A percentile compares a stretch with the other conserved stretches of the same genome.
Evolutionary conservation across 2,329 filamentous ascomycete species (phyloP).

Genomic region (Alternaria solani): DNA sequence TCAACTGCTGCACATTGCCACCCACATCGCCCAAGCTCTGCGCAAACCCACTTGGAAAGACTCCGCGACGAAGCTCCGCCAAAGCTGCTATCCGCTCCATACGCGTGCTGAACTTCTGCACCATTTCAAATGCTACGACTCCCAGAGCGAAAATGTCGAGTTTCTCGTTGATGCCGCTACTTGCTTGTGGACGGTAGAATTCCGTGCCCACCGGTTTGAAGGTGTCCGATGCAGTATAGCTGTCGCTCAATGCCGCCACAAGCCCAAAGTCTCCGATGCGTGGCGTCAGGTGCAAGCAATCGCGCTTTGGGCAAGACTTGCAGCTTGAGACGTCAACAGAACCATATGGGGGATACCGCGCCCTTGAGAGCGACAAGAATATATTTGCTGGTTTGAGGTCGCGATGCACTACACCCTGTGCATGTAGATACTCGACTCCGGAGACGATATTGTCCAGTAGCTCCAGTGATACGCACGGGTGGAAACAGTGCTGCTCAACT

Average conservation of each 20-base stretch:
- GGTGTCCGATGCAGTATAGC: slow-evolving; percentile 30
- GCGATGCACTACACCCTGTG: slow-evolving; percentile 68
- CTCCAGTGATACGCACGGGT: slow-evolving; percentile 63
- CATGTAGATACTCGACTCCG: slow-evolving; percentile 71
- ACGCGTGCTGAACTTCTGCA: slow-evolving; percentile 59
- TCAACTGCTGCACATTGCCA: slow-evolving; percentile 31
- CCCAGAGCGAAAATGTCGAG: slow-evolving; percentile 70
- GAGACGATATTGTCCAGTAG: slow-evolving; percentile 68
- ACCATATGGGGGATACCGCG: slow-evolving; percentile 50
- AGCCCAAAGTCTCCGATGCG: slow-evolving; percentile 75
- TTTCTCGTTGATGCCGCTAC: slow-evolving; percentile 55
- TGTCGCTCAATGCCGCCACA: slow-evolving; percentile 62
- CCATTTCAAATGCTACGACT: slow-evolving; percentile 68
- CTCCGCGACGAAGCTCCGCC: slow-evolving; percentile 41
- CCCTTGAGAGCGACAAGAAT: slow-evolving; percentile 63
- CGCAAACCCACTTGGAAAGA: slow-evolving; percentile 42
- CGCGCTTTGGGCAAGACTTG: slow-evolving; percentile 51
- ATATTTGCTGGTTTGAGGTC: slow-evolving; percentile 75
- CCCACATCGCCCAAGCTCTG: slow-evolving; percentile 30
- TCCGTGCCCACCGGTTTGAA: slow-evolving; percentile 65
- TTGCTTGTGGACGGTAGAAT: slow-evolving; percentile 64
- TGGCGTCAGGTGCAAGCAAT: slow-evolving; percentile 60
- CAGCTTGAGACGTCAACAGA: slow-evolving; percentile 59
- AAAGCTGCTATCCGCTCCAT: slow-evolving; percentile 53
- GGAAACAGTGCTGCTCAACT: slow-evolving; percentile 66